Percentiles rank a stretch among this genome's conserved stretches.
These are phyloP conservation scores for Hypoxylon subgilvum DNA, from an alignment of 495 filamentous ascomycete genomes.

Conservation along the genomic window DNA sequence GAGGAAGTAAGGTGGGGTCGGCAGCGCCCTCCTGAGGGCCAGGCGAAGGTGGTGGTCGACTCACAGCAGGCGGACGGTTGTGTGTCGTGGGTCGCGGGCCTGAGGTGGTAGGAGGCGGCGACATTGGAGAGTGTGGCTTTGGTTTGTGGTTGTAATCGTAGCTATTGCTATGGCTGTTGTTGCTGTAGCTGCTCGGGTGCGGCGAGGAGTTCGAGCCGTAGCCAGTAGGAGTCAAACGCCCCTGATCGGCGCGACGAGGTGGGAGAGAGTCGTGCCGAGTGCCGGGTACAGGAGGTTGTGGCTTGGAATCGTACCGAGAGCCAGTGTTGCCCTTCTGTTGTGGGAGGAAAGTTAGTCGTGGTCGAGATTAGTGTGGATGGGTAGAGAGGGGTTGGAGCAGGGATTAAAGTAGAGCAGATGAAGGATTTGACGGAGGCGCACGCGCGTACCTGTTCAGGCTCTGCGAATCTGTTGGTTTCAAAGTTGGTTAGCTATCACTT, in stretches of 20 bases:
- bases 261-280: conserved; percentile 33
- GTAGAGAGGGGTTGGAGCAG: conserved; percentile 27
- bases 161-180: conserved; percentile 15
- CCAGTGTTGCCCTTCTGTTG: conserved; percentile 44
- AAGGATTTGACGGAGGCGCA: conserved; percentile 4
- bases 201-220: conserved; percentile 39
- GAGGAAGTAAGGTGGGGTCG: conserved; percentile 76
- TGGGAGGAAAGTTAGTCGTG: conserved; percentile 22
- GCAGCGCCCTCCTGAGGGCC: conserved; percentile 64
- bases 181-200: conserved; percentile 26
- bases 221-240: conserved; percentile 43
- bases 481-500: conserved; percentile 29
- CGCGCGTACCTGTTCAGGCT: conserved; percentile 83
- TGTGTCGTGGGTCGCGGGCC: conserved; percentile 56
- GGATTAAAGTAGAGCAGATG: conserved; percentile 14
- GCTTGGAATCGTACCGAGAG: conserved; percentile 51
- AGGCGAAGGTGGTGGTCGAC: conserved; percentile 69
- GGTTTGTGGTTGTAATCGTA: conserved; percentile 35
- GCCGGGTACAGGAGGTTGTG: conserved; percentile 28
- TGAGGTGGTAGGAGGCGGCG: conserved; percentile 51
- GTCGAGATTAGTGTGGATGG: conserved; percentile 1
- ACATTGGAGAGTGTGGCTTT: conserved; percentile 36
- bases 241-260: conserved; percentile 43
- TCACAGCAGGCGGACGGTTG: conserved; percentile 59
- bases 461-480: conserved; percentile 74